Evolutionary conservation across 2,329 filamentous ascomycete species (phyloP), one percentile per base, ranked within the genome.

Genomic region (Talaromyces sp.): DNA sequence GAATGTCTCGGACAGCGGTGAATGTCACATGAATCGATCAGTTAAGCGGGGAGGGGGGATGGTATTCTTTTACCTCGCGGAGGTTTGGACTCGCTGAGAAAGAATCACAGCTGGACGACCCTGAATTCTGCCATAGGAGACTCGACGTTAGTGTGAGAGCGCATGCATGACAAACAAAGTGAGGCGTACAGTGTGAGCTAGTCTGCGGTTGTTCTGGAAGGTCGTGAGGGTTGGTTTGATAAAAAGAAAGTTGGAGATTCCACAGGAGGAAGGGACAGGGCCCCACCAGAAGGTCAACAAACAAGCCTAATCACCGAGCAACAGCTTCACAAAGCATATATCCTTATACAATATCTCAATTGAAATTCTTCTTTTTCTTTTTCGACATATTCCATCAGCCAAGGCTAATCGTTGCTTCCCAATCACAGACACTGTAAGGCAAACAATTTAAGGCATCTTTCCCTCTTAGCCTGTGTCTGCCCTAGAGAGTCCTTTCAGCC

Each of bases 291-390:
- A 54, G 28, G 31, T 62, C 60, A 62, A 62, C 55, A 62, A 62
- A 62, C 61, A 62, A 48, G 44, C n/a, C 61, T 44, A 58, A 46
- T 56, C 31, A 39, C 61, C 55, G 33, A 62, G 61, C 61, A 62
- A 62, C 61, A 56, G 52, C 42, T 21, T 18, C 5, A 54, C 50
- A 37, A 35, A 35, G 14, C 12, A 50, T 18, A 28, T 37, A 21
- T 18, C n/a, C n/a, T n/a, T n/a, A n/a, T 3, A 28, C 6, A 28
- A 28, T 6, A 28, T 16, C 18, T 37, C 23, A 14, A 6, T 31
- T 16, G 4, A 18, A 25, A n/a, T 21, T 2, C 12, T 57, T 18
- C 1, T 28, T 14, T 23, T 9, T 16, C 12, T 21, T 18, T 14
- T 37, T 21, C 1, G 23, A 21, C 11, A 21, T 4, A 35, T 54